Evolutionary conservation across 2,329 filamentous ascomycete species (phyloP), one percentile per base, ranked within the genome.

Genomic region (Talaromyces sp.): DNA sequence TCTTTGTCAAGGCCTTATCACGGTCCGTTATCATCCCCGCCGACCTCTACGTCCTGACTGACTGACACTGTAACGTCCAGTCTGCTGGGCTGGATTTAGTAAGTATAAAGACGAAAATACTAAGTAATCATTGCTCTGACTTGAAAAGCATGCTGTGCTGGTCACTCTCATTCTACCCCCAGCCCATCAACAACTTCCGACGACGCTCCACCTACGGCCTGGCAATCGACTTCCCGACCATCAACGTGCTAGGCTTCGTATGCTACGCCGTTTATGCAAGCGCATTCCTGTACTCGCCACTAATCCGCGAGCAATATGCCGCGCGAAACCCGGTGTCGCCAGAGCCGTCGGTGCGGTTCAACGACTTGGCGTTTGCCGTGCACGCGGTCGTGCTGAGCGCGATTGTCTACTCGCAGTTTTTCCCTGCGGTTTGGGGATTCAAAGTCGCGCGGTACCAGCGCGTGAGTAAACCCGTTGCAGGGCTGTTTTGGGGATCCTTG

Each of bases 121-220:
- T 56, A 35, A 56, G 14, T 32, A 17, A 21, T 27, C 56, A 56
- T 38, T 38, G 53, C 53, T 24, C 43, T 46, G 9, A 46, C 19
- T 6, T 3, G 17, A 46, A 17, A 62, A 80, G 77, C 75, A 88
- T 85, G 64, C 65, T 87, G 54, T 86, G 84, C 74, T 94, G 93
- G 93, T 93, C 90, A 12, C 77, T 88, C 17, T 96, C 91, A 17
- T 97, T 97, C 78, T 97, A 97, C 74, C 92, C 93, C 1, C 94
- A 97, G 72, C 86, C 89, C 7, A 77, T 95, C 62, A 83, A 91
- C 64, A 97, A 97, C 80, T 88, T 82, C 73, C 80, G 80, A 31
- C 88, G 91, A 58, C 85, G 85, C 60, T 89, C 90, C 9, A 97
- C 92, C 4, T 83, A 85, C 21, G 94, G 94, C 46, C 87, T 93